Base-by-base conservation (phyloP, 1,284 basidiomycete genomes). In the Ceratobasidium sp. region DNA sequence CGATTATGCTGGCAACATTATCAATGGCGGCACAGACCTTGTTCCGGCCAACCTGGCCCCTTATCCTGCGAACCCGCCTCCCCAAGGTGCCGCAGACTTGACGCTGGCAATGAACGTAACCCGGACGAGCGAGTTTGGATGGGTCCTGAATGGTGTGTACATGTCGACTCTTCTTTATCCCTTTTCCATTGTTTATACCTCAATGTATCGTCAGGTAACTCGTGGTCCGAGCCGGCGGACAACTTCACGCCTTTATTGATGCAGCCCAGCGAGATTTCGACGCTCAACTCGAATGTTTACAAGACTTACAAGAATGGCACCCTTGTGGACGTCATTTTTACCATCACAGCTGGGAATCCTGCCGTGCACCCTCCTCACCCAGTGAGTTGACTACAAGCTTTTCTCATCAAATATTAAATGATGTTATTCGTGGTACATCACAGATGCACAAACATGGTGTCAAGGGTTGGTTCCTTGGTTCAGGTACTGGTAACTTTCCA, bases 1-100 rank as follows among this genome's bases (percentile, higher is more conserved):
- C 18, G 71, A 72, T 39, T 72, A 72, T 23, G 71, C 59, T 16
- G 71, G 71, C n/a, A 72, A 72, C 41, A 61, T 71, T n/a, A 71
- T 71, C 70, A 57, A 61, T 48, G 26, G 39, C 8, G 71, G 48
- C n/a, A 32, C 23, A 2, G 48, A 62, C 32, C 45, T 72, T 2
- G 36, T 62, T 34, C 45, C 28, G 26, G 48, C 43, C n/a, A 62
- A 61, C 41, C 21, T 72, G 28, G 34, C 48, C 12, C 71, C 71
- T 1, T 72, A 60, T 39, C 71, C 71, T 23, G 34, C 59, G 2
- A 32, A 21, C 28, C 36, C 71, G 9, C 71, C 71, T 43, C 71
- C 71, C 23, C 52, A 55, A n/a, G 71, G 71, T 21, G 41, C 28
- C 1, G 59, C 71, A 1, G 59, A 72, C 41, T 12, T 45, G 16